These are phyloP conservation scores for Candida sithepensis DNA, from an alignment of 805 yeast species.

Conservation along the genomic window DNA sequence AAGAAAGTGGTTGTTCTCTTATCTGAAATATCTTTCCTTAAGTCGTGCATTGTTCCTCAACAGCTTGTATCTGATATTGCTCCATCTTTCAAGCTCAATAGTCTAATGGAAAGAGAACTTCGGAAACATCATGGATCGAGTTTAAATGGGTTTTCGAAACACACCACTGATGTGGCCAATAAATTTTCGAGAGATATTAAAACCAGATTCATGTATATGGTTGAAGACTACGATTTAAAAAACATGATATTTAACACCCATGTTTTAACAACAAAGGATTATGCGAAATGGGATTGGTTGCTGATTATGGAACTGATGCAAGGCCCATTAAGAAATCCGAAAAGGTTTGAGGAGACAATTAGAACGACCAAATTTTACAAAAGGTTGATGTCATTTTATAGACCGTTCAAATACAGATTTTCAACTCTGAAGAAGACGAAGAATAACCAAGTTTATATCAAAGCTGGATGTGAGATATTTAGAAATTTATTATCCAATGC, in stretches of 20 bases:
- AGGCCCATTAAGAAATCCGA: slow-evolving; percentile 77
- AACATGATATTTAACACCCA: slow-evolving; percentile 62
- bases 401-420: slow-evolving; percentile 89
- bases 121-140: slow-evolving; percentile 20
- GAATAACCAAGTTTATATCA: slow-evolving; percentile 53
- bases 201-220: slow-evolving; percentile 19
- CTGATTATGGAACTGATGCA: slow-evolving; percentile 65
- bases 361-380: slow-evolving; percentile 83
- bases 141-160: slow-evolving; percentile 8
- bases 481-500: slow-evolving; percentile 56
- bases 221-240: slow-evolving; percentile 66
- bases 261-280: slow-evolving; percentile 76
- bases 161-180: slow-evolving; percentile 10
- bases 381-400: slow-evolving; percentile 75
- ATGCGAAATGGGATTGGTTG: slow-evolving; percentile 85
- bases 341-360: slow-evolving; percentile 70
- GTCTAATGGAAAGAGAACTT: slow-evolving; percentile 26
- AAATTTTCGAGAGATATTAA: slow-evolving; percentile 24
- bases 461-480: slow-evolving; percentile 73
- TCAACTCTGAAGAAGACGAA: slow-evolving; percentile 48
- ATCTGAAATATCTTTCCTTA: slow-evolving; percentile 55
- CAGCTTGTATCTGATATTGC: slow-evolving; percentile 30
- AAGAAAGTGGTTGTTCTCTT: slow-evolving; percentile 62
- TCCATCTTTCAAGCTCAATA: slow-evolving; percentile 26
- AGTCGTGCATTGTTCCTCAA: slow-evolving; percentile 52